Evolutionary conservation across 352 stramenopile genomes (phyloP), one percentile per base, ranked within the genome.

Genomic region (Pythium diclinum): DNA sequence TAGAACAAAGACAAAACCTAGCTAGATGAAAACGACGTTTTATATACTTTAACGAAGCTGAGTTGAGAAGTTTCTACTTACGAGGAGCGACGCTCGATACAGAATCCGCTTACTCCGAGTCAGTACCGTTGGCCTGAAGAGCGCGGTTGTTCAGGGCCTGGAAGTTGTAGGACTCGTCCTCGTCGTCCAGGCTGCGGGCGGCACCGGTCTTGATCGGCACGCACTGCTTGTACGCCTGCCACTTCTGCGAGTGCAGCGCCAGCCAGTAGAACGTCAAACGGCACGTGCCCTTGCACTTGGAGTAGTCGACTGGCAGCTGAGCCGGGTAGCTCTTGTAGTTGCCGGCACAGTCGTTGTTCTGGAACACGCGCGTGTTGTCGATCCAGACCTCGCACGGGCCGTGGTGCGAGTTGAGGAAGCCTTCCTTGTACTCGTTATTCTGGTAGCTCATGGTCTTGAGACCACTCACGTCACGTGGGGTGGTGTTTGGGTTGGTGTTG

Each of bases 221-320:
- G 16, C 61, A 68, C 32, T 68, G 52, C 61, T 68, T 72, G 65
- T 72, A 72, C 32, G 66, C 53, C 56, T 72, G 65, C 65, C 65
- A 72, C 49, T 57, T 48, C 16, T 64, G 42, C 34, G 68, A 64
- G 56, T 72, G 65, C n/a, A 72, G 61, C 21, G 65, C 65, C 17
- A 72, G 32, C 65, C 65, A 67, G 65, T 68, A 71, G 49, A 72
- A 72, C 28, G 54, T 62, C 2, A 72, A 53, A 5, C 23, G 28
- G 46, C 65, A 72, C 32, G 46, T 64, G 42, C 58, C 52, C 23
- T 46, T 58, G 53, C 67, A 73, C 28, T 52, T 47, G 72, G 72
- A 80, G 67, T 79, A 89, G 61, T 87, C 71, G 11, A 89, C 61
- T 16, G 73, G 59, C 44, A 83, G 82, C 40, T 52, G 61, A 5